Base-by-base conservation (phyloP, 2,329 filamentous ascomycete genomes). In the Orbilia ellipsospora region DNA sequence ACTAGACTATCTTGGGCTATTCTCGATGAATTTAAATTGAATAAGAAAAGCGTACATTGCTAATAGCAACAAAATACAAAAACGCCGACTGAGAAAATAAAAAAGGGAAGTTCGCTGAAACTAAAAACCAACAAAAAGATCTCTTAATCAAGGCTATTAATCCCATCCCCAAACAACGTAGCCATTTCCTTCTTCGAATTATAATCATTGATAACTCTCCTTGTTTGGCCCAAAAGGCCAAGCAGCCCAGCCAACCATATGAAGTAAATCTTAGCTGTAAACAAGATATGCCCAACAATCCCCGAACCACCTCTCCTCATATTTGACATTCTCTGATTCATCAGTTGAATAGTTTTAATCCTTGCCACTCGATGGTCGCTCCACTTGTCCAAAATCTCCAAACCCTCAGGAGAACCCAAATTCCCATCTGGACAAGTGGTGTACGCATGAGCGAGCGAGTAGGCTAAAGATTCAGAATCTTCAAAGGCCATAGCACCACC, bases 401-500 rank as follows among this genome's bases (percentile, higher is more conserved):
- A 50, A 1, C 36, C 13, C 5, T 8, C 7, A 0, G 62, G 56
- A 6, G 55, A 51, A 16, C 28, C 45, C 16, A 48, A 23, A 12
- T 18, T 5, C 15, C 20, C 12, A 12, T 18, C 16, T 4, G 42
- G 36, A 15, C n/a, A 20, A 13, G 18, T 18, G 8, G 48, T 20
- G 18, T 56, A 62, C 1, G 36, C 36, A 40, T 42, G 16, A 8
- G 50, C 51, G 10, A 74, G 63, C 0, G 70, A 26, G 55, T 74
- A 77, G 0, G 83, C 81, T 12, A 88, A 81, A 0, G 84, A 82
- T 73, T 86, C 84, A 0, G 83, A 83, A 80, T 89, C 87, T 79
- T 89, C 87, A 10, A 89, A 78, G 0, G 85, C 87, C 79, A 88
- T 87, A 2, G 84, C 85, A 0, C 85, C 83, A 0, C 87, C 87